Conservation (phyloP, 2,329 filamentous ascomycete species). For the Colletotrichum sp. region DNA sequence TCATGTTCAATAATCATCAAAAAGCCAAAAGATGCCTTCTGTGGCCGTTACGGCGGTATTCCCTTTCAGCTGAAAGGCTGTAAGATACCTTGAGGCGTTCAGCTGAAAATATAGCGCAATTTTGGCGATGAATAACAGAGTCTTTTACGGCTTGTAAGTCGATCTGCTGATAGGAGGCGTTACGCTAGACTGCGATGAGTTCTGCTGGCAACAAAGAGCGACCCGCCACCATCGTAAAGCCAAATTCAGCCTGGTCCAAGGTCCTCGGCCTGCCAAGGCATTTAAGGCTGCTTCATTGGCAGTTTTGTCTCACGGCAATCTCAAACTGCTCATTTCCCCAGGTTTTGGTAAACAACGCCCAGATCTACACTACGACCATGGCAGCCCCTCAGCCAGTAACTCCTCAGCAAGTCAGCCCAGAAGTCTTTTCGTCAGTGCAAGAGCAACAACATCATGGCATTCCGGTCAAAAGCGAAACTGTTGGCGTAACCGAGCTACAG, state of each 20-base stretch:
- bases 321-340: not conserved
- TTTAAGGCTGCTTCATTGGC: not conserved
- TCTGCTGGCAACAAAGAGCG: not conserved
- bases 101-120: not conserved
- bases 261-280: not conserved
- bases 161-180: not conserved
- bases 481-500: not conserved
- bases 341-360: not conserved
- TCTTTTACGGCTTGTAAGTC: not conserved
- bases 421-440: not conserved
- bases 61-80: not conserved
- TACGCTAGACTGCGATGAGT: not conserved
- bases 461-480: not conserved
- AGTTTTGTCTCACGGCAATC: not conserved
- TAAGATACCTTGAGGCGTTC: not conserved
- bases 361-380: not conserved
- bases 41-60: not conserved
- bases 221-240: not conserved
- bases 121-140: not conserved
- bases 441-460: not conserved
- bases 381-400: not conserved
- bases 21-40: not conserved
- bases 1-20: not conserved
- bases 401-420: not conserved
- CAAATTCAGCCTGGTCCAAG: not conserved